Percentiles rank a stretch among this genome's conserved stretches.
These are phyloP conservation scores for Aspergillus uvarum DNA, from an alignment of 2,329 filamentous ascomycete species.

Conservation along the genomic window DNA sequence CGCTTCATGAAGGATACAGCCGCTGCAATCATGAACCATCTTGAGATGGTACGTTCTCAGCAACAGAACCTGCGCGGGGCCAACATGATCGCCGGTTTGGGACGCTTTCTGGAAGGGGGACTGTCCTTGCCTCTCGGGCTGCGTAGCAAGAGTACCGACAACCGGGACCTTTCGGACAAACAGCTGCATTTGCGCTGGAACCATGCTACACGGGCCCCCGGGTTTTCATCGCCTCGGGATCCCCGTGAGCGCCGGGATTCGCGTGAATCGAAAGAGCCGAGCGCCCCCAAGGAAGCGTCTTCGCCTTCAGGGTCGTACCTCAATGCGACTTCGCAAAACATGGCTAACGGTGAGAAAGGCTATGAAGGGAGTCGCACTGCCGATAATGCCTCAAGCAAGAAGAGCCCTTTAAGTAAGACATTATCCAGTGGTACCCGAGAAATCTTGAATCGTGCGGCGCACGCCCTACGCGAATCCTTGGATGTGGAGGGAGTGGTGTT, in stretches of 20 bases:
- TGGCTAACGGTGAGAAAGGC: neutral
- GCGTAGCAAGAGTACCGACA: neutral
- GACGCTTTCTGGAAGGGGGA: conserved; percentile 11
- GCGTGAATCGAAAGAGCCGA: neutral
- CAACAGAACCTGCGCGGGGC: conserved; percentile 12
- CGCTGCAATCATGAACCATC: conserved; percentile 12
- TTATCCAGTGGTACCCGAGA: conserved; percentile 17
- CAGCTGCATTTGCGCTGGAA: neutral
- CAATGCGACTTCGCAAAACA: neutral
- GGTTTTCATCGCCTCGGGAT: neutral
- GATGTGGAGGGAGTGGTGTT: conserved; percentile 24
- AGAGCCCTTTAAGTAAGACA: conserved; percentile 6
- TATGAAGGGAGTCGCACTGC: neutral
- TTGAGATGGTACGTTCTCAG: conserved; percentile 12
- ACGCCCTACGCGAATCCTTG: conserved; percentile 20
- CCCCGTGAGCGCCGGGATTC: neutral
- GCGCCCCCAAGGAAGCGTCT: neutral
- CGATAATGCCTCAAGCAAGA: neutral
- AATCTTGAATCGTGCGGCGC: conserved; percentile 19
- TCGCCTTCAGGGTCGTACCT: neutral
- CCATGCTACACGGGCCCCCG: neutral
- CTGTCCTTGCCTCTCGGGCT: neutral
- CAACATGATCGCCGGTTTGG: conserved; percentile 13
- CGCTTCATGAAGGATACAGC: conserved; percentile 15
- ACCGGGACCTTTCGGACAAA: neutral